Percentiles rank a stretch among this genome's conserved stretches.
Conservation (phyloP, 2,329 filamentous ascomycete species). For the Colletotrichum nymphaeae region DNA sequence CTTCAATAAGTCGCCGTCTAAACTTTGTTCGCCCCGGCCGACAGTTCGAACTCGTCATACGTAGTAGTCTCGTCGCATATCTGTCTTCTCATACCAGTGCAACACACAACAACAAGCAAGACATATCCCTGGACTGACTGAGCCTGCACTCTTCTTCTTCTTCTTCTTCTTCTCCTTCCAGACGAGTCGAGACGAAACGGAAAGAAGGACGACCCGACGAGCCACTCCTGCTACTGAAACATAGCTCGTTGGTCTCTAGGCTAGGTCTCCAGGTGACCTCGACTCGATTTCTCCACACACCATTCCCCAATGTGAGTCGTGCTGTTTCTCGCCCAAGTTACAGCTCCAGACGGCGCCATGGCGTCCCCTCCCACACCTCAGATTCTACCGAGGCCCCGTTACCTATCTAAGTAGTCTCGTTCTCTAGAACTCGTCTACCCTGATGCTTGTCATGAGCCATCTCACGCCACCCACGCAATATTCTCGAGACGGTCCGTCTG, state of each 20-base stretch:
- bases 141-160: neutral
- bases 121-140: conserved; percentile 4
- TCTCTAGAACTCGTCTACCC: neutral
- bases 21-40: conserved; percentile 13
- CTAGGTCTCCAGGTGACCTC: conserved; percentile 1
- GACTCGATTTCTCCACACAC: conserved; percentile 1
- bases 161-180: neutral
- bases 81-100: neutral
- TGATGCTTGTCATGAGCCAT: conserved; percentile 24
- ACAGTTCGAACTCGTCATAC: conserved; percentile 7
- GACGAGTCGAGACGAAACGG: conserved; percentile 21
- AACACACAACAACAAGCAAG: neutral
- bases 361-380: neutral
- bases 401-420: neutral
- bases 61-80: conserved; percentile 8
- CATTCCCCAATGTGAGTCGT: conserved; percentile 16
- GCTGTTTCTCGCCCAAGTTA: conserved; percentile 25
- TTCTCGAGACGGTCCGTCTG: neutral
- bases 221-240: conserved; percentile 27
- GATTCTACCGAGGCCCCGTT: neutral
- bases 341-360: conserved; percentile 18
- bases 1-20: conserved; percentile 19
- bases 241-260: neutral
- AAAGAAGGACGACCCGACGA: conserved; percentile 25
- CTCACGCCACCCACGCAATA: conserved; percentile 23